Conservation (phyloP, 441 rosid species). For the Aquilaria agallochum region DNA sequence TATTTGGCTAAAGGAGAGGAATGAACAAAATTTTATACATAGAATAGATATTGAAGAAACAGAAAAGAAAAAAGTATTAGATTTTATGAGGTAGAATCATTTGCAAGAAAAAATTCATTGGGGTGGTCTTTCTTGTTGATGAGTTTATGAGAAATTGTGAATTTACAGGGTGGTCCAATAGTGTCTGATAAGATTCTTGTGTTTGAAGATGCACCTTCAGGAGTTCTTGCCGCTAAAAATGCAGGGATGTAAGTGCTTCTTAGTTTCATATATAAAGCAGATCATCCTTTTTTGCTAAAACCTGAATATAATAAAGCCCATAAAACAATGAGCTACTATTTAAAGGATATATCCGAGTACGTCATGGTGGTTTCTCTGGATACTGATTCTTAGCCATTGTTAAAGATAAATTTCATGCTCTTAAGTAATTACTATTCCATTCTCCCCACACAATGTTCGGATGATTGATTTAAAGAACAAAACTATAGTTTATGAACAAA, state of each 20-base stretch:
- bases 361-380: background rate
- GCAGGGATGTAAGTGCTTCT: constrained; percentile 78
- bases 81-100: too few species aligned
- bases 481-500: too few species aligned
- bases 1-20: too few species aligned
- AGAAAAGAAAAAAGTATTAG: too few species aligned
- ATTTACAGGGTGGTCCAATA: constrained; percentile 55
- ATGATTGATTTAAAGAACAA: too few species aligned
- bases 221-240: constrained; percentile 86
- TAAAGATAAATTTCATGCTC: background rate
- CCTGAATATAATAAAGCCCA: too few species aligned
- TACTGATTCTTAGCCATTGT: background rate
- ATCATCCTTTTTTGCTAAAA: too few species aligned
- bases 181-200: constrained; percentile 54
- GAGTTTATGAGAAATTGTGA: constrained; percentile 14
- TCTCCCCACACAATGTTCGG: too few species aligned
- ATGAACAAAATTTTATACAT: too few species aligned
- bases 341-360: background rate
- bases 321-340: background rate
- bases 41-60: too few species aligned
- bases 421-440: background rate
- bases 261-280: background rate
- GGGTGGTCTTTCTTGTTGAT: background rate
- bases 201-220: constrained; percentile 96
- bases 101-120: too few species aligned